Percentiles rank a stretch among this genome's conserved stretches.
Conservation (phyloP, 75 land plant genomes). For the Larix kaempferi region DNA sequence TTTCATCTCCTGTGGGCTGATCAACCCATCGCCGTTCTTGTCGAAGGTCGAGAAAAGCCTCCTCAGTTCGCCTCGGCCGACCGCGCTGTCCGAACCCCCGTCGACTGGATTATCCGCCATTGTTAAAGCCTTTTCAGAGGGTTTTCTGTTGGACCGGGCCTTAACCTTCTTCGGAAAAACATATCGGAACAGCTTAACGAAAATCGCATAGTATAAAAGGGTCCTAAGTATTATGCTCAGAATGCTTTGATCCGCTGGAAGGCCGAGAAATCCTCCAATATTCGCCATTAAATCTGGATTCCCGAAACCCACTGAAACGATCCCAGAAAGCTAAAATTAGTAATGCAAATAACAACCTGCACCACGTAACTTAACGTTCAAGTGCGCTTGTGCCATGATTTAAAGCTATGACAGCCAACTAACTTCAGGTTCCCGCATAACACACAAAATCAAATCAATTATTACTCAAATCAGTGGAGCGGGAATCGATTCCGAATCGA, state of each 20-base stretch:
- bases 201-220: background rate
- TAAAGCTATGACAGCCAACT: too few relatives aligned
- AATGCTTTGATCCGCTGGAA: background rate
- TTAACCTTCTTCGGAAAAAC: background rate
- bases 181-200: background rate
- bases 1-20: constrained; percentile 53
- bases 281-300: too few relatives aligned
- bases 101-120: background rate
- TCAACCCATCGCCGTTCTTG: constrained; percentile 68
- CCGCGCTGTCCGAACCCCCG: background rate
- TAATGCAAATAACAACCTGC: too few relatives aligned
- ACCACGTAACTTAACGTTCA: too few relatives aligned
- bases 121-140: background rate
- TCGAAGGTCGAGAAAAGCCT: constrained; percentile 66
- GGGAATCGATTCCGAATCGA: too few relatives aligned
- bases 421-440: too few relatives aligned
- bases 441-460: too few relatives aligned
- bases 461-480: too few relatives aligned
- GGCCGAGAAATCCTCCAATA: background rate
- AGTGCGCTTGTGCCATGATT: too few relatives aligned
- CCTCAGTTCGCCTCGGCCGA: constrained; percentile 22
- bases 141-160: background rate
- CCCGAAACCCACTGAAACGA: too few relatives aligned
- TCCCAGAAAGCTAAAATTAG: too few relatives aligned
- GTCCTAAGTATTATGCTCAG: background rate